A percentile compares a stretch with the other conserved stretches of the same genome.
phyloP scores from a whole-genome alignment of 2,329 filamentous ascomycete genomes.

The Sphaerulina vaccinii region DNA sequence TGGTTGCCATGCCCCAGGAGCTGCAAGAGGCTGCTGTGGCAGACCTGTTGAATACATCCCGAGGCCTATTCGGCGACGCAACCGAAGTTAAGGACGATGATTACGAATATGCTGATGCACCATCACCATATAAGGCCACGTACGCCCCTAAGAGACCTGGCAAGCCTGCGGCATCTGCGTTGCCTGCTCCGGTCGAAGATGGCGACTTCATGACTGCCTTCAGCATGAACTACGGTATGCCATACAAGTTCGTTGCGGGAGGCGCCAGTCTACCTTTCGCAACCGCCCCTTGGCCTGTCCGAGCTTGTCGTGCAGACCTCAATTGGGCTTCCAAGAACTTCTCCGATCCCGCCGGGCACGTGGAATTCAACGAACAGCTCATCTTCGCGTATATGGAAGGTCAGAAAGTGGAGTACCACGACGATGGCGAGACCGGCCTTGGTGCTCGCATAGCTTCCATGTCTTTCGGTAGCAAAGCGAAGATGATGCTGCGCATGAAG shows the following conservation, averaged over 20 bases:
- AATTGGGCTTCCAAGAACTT: conserved; percentile 55
- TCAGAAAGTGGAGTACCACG: conserved; percentile 63
- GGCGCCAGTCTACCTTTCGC: conserved; percentile 53
- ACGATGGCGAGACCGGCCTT: conserved; percentile 64
- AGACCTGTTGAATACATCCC: neutral
- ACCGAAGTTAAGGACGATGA: neutral
- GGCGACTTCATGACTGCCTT: conserved; percentile 38
- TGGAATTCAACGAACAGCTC: conserved; percentile 63
- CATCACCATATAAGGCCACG: neutral
- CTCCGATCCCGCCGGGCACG: conserved; percentile 32
- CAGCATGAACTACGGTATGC: conserved; percentile 52
- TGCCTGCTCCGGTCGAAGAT: conserved; percentile 15
- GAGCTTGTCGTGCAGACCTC: conserved; percentile 52
- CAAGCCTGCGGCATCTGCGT: neutral
- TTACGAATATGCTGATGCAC: neutral
- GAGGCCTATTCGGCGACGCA: neutral
- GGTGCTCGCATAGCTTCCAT: conserved; percentile 63
- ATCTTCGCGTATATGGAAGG: conserved; percentile 62
- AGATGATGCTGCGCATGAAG: conserved; percentile 61
- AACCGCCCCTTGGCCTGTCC: conserved; percentile 49
- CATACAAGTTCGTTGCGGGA: conserved; percentile 64
- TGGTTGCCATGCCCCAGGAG: neutral
- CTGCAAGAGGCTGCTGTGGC: neutral
- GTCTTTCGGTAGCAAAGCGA: conserved; percentile 58
- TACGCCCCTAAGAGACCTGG: no score